Base-by-base conservation (phyloP, 345 rosid genomes). In the Bruguiera sexangula region DNA sequence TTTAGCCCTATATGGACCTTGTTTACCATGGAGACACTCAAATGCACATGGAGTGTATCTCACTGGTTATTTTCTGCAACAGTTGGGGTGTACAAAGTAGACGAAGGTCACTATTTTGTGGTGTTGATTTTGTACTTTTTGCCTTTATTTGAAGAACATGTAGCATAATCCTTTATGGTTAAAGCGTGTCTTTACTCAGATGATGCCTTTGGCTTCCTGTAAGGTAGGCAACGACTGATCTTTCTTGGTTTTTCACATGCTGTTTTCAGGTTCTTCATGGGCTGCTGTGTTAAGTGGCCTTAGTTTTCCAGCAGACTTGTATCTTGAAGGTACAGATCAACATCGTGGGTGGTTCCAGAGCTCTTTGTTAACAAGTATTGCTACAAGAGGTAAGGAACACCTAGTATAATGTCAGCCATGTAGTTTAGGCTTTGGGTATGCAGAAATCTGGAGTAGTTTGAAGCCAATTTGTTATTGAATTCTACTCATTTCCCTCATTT, bases 311-410 rank as follows among this genome's bases (percentile, higher is more conserved):
- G 98, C 96, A 63, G 97, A 94, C 67, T 75, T 94, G 64, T 94
- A 89, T 82, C 90, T 94, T 75, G 98, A 94, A 83, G 97, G 98
- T 63, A 84, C 98, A 74, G 97, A 94, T 83, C 98, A 94, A 82
- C 97, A 94, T 80, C 96, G 97, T 69, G 98, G 98, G 72, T 94
- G 97, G 98, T 94, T 94, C 73, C 97, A 94, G 76, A 94, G 98
- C 83, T 91, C 97, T 24, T 81, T 94, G 78, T 74, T 94, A 66
- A 94, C 98, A 70, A 80, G 98, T 82, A 84, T 89, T 48, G 98
- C 97, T 34, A 87, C 95, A 65, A 81, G 83, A 88, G 97, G 98
- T 89, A 78, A 65, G 60, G 67, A 67, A 71, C 66, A 51, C 62
- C 21, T 30, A 27, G 69, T 37, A 39, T 52, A 63, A 32, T 54